phyloP scores from a whole-genome alignment of 192 early-diverging fungal species.

The Gaertneriomyces sp. region DNA sequence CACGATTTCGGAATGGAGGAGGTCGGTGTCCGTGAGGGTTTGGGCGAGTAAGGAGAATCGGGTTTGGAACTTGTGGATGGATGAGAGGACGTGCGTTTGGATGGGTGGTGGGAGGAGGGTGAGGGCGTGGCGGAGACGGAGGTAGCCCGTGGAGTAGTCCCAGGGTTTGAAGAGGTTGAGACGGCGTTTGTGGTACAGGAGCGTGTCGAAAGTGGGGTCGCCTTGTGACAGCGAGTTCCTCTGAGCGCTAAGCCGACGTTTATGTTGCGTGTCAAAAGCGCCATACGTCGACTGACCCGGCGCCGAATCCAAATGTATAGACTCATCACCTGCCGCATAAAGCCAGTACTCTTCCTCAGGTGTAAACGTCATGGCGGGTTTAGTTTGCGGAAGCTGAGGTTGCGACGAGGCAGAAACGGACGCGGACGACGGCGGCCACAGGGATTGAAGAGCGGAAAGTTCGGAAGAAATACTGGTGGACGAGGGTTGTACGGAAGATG shows the following conservation, averaged over 20 bases:
- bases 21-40: conserved; percentile 78
- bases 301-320: neutral
- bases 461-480: neutral
- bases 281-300: neutral
- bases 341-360: conserved; percentile 67
- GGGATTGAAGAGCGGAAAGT: too few relatives aligned
- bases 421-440: too few relatives aligned
- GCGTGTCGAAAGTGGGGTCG: neutral
- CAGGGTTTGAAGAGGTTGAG: conserved; percentile 85
- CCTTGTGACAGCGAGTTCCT: too few relatives aligned
- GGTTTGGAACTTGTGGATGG: conserved; percentile 77
- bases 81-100: conserved; percentile 70
- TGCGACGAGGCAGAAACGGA: too few relatives aligned
- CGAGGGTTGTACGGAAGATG: neutral
- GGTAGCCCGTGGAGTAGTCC: conserved; percentile 84
- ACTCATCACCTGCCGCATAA: conserved; percentile 66
- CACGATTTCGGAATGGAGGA: conserved; percentile 71
- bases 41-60: conserved; percentile 77
- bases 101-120: conserved; percentile 37
- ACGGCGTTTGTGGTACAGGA: conserved; percentile 84
- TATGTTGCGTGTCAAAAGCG: too few relatives aligned
- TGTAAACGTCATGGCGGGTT: conserved; percentile 9
- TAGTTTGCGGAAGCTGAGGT: too few relatives aligned
- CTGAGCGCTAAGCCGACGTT: too few relatives aligned
- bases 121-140: conserved; percentile 79